Conservation (phyloP, 208 protist genomes). For the Trypanosoma rangeli region DNA sequence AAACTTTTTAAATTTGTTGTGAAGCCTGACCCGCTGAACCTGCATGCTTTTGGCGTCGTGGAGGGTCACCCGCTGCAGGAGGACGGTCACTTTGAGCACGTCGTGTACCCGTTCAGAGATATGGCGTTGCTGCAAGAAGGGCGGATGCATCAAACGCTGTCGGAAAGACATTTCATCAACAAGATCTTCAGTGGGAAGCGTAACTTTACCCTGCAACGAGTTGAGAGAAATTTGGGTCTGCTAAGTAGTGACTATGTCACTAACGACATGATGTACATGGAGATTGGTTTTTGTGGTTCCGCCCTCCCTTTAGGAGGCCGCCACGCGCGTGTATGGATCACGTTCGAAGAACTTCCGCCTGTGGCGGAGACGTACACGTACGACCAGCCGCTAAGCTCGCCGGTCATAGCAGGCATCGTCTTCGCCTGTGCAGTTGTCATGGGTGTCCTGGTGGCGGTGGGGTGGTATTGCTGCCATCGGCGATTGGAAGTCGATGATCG, state of each 20-base stretch:
- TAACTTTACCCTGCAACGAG: slow-evolving; percentile 27
- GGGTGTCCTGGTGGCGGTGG: slow-evolving; percentile 26
- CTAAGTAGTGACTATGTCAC: slow-evolving; percentile 39
- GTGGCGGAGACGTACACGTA: slow-evolving; percentile 21
- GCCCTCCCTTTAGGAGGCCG: slow-evolving; percentile 25
- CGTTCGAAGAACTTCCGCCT: slow-evolving; percentile 34
- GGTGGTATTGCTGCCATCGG: slow-evolving; percentile 44
- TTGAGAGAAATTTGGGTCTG: slow-evolving; percentile 29
- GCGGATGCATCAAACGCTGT: slow-evolving; percentile 12
- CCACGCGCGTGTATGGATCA: slow-evolving; percentile 45
- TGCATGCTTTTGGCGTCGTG: slow-evolving; percentile 15
- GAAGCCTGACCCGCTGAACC: neutral
- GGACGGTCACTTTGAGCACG: slow-evolving; percentile 18
- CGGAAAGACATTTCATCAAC: neutral
- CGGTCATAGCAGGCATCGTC: slow-evolving; percentile 38
- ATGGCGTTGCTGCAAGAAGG: slow-evolving; percentile 8
- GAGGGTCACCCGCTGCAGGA: slow-evolving; percentile 6
- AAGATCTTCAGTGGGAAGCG: slow-evolving; percentile 32
- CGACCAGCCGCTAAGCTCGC: slow-evolving; percentile 34
- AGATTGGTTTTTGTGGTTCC: slow-evolving; percentile 36
- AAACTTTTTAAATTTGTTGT: slow-evolving; percentile 20
- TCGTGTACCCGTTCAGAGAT: slow-evolving; percentile 21
- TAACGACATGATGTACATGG: slow-evolving; percentile 54
- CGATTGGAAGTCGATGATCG: slow-evolving; percentile 34
- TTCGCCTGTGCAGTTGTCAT: slow-evolving; percentile 23